These are phyloP conservation scores for Pouteria campechiana DNA, from an alignment of 179 eudicot species.

Conservation along the genomic window DNA sequence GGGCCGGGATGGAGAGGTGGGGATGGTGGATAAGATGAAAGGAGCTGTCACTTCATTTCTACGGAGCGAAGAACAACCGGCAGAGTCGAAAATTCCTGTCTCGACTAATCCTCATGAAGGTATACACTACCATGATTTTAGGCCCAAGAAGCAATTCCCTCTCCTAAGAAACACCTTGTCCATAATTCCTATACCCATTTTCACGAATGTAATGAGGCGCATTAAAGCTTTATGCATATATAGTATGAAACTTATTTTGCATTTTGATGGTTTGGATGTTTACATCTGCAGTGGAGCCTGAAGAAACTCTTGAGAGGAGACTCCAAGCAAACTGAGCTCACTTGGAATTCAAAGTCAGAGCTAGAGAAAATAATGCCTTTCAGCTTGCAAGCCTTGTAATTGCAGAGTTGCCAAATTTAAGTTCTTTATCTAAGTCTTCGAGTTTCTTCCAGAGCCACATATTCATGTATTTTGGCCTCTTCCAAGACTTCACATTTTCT, in stretches of 20 bases:
- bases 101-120: constrained; percentile 43
- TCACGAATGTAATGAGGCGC: background rate
- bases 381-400: too few species aligned
- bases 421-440: too few species aligned
- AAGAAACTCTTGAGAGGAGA: constrained; percentile 39
- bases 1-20: constrained; percentile 28
- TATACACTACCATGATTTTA: too few species aligned
- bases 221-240: too few species aligned
- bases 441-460: too few species aligned
- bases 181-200: background rate
- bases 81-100: constrained; percentile 16
- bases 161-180: background rate
- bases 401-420: too few species aligned
- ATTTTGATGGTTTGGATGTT: constrained; percentile 1
- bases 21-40: constrained; percentile 62
- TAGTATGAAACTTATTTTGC: too few species aligned
- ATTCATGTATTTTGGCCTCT: too few species aligned
- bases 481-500: too few species aligned
- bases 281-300: constrained; percentile 27
- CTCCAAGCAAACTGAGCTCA: constrained; percentile 53
- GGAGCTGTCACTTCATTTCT: constrained; percentile 53
- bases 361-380: too few species aligned
- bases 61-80: constrained; percentile 10
- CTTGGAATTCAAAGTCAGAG: too few species aligned
- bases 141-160: background rate